Base-by-base conservation (phyloP, 225 moss, liverwort and hornwort species). In the Bryoerythrophyllum caledonicum region DNA sequence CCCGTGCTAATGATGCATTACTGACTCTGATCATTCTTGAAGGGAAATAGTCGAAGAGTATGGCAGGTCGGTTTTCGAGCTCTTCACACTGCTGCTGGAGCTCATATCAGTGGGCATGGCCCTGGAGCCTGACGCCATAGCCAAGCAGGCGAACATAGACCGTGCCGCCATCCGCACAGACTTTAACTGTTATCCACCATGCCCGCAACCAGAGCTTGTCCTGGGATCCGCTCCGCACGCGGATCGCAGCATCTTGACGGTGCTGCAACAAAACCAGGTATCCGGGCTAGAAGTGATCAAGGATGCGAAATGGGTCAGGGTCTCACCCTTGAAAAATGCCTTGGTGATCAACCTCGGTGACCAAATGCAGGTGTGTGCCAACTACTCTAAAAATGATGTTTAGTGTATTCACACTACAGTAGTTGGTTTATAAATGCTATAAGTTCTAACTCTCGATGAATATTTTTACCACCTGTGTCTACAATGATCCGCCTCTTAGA, bases 131-230 rank as follows among this genome's bases (percentile, higher is more conserved):
- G 40, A 64, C 14, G 78, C 70, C 77, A 68, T 78, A 56, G 74
- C 70, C 56, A 60, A 65, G 7, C 78, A 74, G 40, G 63, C 64
- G 21, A 65, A 65, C 51, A 30, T 60, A 23, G 23, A 64, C 46
- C 34, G 32, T 28, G 38, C 56, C 7, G 57, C 69, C 9, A 49
- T 75, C 25, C 71, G 67, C 59, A 81, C 76, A 24, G 65, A 71
- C 19, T 76, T 81, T 24, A 87, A 91, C 71, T 89, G 65, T 27
- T 87, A 91, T 72, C 80, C 78, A 34, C 83, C 83, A 16, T 58
- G 77, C 27, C 70, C 77, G 17, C 78, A 88, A 32, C 78, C 78
- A 8, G 68, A 82, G 10, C 78, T 74, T 1, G 80, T 83, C 2
- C 58, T 86, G 2, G 64, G 63, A 52, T 55, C 73, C 49, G 21